Evolutionary conservation across 2,329 filamentous ascomycete species (phyloP), one percentile per base, ranked within the genome.

Genomic region (Colletotrichum plurivorum): DNA sequence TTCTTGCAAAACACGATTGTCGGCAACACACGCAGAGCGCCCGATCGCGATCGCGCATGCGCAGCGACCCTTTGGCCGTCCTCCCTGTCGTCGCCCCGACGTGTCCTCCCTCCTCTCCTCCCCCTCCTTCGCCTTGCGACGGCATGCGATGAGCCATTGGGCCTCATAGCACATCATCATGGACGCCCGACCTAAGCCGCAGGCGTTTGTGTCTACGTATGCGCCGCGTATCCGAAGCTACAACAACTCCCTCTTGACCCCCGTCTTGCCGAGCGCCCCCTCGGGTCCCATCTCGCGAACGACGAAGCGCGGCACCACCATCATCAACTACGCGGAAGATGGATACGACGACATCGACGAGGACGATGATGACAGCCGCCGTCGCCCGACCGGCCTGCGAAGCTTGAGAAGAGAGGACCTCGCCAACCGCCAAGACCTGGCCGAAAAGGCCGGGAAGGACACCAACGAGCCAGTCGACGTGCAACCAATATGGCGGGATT

Each of bases 281-380:
- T 80, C 89, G 2, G 91, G 90, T 25, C 89, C 92, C 46, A 84
- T 88, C 69, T 88, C 93, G 75, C 90, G 95, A 78, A 97, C 93
- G n/a, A 98, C 96, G 9, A 98, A 99, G 84, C 92, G 96, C 81
- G 96, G 96, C 67, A 98, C 96, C 2, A 96, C 94, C 41, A 93
- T 95, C 72, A 96, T 98, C 82, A 99, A 98, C 83, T 99, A 99
- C 78, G 95, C 96, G 25, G 96, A 99, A 79, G 95, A 98, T 79
- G 95, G 95, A 54, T 97, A 92, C 77, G 95, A 98, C 73, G 94
- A 95, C 76, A 80, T 89, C 66, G 88, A 90, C 45, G 88, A 91
- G 64, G 93, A 94, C 71, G 91, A 93, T 57, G 92, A 94, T 71
- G 92, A 94, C 63, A 86, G 89, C 69, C 89, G 94, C 72, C 91